Conservation (phyloP, 108 stramenopile genomes). For the Bacterosira constricta region DNA sequence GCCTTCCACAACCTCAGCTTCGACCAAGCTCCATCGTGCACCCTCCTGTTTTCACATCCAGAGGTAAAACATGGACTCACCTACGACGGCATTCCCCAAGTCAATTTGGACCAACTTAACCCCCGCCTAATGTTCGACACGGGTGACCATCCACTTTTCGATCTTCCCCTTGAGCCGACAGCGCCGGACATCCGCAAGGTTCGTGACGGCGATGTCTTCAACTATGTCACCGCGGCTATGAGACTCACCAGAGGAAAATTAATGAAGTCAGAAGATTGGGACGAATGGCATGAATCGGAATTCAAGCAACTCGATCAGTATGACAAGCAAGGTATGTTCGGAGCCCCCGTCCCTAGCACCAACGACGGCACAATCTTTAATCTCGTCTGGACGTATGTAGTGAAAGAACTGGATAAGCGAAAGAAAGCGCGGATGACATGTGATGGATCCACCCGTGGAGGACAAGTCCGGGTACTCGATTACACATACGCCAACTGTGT, state of each 20-base stretch:
- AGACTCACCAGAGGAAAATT: neutral
- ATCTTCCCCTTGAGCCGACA: neutral
- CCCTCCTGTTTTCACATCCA: neutral
- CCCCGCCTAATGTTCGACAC: neutral
- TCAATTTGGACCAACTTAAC: neutral
- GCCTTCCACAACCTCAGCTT: no score
- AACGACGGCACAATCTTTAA: no score
- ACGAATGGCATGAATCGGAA: slow-evolving; percentile 10
- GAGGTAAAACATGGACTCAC: neutral
- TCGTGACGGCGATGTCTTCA: neutral
- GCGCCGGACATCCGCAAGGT: neutral
- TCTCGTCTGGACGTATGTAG: no score
- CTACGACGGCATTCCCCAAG: neutral
- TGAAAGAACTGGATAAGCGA: no score
- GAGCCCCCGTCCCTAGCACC: no score
- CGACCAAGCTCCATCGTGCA: neutral
- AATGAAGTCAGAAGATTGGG: neutral
- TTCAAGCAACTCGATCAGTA: no score
- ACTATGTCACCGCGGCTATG: neutral
- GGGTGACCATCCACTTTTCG: no score
- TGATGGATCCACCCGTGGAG: no score
- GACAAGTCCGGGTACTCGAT: no score
- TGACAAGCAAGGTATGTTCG: no score
- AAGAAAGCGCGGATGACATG: no score
- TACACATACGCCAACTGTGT: no score